These are phyloP conservation scores for Musa beccarii DNA, from an alignment of 176 grass and related monocot species.

Conservation along the genomic window DNA sequence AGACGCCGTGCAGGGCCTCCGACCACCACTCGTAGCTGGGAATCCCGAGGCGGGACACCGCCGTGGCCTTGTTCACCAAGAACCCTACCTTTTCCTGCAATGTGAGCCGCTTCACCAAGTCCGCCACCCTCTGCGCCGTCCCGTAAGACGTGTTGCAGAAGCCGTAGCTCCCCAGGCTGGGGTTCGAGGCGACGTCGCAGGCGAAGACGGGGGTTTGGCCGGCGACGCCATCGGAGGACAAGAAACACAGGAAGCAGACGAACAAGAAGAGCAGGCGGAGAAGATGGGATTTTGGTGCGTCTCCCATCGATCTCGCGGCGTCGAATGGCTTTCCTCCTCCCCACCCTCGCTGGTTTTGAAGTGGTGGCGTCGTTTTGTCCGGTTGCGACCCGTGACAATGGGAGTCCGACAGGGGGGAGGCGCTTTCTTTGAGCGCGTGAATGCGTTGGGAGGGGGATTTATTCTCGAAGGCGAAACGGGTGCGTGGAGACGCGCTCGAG, in stretches of 20 bases:
- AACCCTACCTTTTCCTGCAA: constrained; percentile 41
- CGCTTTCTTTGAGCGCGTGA: neutral
- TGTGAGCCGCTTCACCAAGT: constrained; percentile 53
- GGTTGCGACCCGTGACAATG: neutral
- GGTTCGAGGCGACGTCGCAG: constrained; percentile 31
- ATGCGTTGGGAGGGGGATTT: neutral
- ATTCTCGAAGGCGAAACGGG: neutral
- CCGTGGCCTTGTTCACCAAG: constrained; percentile 34
- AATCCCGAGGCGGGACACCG: constrained; percentile 38
- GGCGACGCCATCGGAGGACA: neutral
- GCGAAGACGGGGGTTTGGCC: constrained; percentile 30
- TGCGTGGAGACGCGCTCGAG: neutral
- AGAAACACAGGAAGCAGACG: neutral
- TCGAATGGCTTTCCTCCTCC: neutral
- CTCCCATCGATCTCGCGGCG: constrained; percentile 1
- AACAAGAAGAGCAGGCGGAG: neutral
- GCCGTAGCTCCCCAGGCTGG: neutral
- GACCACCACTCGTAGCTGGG: constrained; percentile 77
- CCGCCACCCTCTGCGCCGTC: constrained; percentile 26
- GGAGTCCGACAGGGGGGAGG: neutral
- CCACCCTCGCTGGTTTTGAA: neutral
- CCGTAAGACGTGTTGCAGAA: constrained; percentile 39
- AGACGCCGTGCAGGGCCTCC: constrained; percentile 65
- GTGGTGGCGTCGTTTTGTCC: neutral
- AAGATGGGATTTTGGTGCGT: neutral